These are phyloP conservation scores for Cichorium intybus DNA, from an alignment of 140 eudicot genomes.

Conservation along the genomic window DNA sequence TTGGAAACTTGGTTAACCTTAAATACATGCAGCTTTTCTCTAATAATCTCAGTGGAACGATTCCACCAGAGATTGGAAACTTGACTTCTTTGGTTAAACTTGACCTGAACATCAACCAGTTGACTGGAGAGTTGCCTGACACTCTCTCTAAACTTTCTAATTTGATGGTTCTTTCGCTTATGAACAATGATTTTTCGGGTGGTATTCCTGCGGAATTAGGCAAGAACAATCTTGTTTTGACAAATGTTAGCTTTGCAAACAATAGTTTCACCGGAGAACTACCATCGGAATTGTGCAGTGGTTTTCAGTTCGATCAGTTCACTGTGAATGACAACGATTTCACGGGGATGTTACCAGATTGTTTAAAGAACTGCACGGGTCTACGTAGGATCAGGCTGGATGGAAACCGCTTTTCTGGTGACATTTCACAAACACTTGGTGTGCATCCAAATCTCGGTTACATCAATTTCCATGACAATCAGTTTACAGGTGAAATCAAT, in stretches of 20 bases:
- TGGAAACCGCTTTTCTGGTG: conserved; percentile 69
- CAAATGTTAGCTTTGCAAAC: conserved; percentile 62
- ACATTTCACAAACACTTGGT: conserved; percentile 74
- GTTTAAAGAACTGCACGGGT: conserved; percentile 61
- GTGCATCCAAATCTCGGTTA: conserved; percentile 55
- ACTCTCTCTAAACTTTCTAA: conserved; percentile 46
- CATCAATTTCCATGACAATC: conserved; percentile 56
- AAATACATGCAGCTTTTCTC: conserved; percentile 38
- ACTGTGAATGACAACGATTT: conserved; percentile 64
- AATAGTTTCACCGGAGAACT: conserved; percentile 73
- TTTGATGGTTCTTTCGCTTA: conserved; percentile 46
- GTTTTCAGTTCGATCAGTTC: conserved; percentile 46
- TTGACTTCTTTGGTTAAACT: conserved; percentile 42
- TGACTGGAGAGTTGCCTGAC: conserved; percentile 67
- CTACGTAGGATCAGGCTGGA: conserved; percentile 67
- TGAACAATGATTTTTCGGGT: conserved; percentile 54
- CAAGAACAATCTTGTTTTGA: conserved; percentile 36
- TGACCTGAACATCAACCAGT: conserved; percentile 56
- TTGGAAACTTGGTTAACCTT: conserved; percentile 52
- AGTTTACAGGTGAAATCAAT: conserved; percentile 62
- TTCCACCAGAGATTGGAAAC: conserved; percentile 67
- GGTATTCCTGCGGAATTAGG: conserved; percentile 63
- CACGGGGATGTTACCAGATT: conserved; percentile 60
- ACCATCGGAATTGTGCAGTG: conserved; percentile 70
- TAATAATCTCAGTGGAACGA: conserved; percentile 57